These are phyloP conservation scores for Colletotrichum musae DNA, from an alignment of 2,329 filamentous ascomycete species.

Conservation along the genomic window DNA sequence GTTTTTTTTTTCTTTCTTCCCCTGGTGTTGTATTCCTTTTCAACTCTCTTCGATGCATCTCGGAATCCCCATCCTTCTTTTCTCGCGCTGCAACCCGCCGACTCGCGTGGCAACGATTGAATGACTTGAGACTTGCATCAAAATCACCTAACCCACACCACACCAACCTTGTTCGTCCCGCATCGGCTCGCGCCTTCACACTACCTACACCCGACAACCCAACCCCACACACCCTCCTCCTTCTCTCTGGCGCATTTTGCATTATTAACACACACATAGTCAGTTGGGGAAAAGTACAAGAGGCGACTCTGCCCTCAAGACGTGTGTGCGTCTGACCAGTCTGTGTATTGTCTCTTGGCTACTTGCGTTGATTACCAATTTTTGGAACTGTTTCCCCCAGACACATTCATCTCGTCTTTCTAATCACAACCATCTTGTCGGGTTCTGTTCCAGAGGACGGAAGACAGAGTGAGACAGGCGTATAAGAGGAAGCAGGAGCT, in stretches of 20 bases:
- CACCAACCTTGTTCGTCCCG: conserved; percentile 13
- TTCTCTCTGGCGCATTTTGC: conserved; percentile 4
- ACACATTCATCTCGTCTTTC: neutral
- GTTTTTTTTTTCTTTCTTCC: neutral
- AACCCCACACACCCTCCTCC: conserved; percentile 7
- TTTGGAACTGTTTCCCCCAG: neutral
- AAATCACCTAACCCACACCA: conserved; percentile 30
- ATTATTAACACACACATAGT: neutral
- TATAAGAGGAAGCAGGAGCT: no score
- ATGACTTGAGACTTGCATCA: conserved; percentile 34
- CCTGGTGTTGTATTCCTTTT: no score
- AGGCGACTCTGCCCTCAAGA: no score
- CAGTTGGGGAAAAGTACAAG: conserved; percentile 29
- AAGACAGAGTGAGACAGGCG: neutral
- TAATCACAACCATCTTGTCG: neutral
- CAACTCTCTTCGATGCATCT: no score
- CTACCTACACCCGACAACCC: conserved; percentile 1
- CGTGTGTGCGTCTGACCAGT: no score
- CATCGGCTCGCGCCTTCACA: no score
- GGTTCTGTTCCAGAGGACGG: neutral
- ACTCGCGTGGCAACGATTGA: conserved; percentile 8
- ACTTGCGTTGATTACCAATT: neutral
- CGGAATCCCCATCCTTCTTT: neutral
- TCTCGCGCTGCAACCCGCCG: neutral
- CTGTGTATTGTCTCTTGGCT: no score